These are phyloP conservation scores for Nitzschia inconspicua DNA, from an alignment of 108 stramenopile species.

Conservation along the genomic window DNA sequence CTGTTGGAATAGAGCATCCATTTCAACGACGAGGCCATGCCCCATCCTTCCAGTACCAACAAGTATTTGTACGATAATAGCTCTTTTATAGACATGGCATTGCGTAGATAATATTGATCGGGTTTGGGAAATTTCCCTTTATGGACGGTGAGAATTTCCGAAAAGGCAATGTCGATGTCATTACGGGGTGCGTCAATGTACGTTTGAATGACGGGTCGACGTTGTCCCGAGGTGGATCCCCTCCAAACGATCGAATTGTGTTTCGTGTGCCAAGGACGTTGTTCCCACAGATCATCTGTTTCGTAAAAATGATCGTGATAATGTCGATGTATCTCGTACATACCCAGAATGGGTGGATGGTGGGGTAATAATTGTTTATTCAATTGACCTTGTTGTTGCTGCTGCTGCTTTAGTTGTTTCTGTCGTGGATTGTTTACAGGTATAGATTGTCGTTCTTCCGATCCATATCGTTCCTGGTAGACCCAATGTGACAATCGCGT, in stretches of 20 bases:
- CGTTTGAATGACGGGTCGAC: neutral
- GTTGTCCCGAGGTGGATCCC: neutral
- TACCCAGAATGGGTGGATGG: neutral
- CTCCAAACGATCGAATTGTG: neutral
- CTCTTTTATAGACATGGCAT: neutral
- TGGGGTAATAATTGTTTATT: neutral
- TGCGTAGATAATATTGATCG: neutral
- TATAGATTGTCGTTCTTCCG: too few species aligned
- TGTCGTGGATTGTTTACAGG: too few species aligned
- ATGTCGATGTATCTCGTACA: neutral
- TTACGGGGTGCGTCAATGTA: neutral
- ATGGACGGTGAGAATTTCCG: neutral
- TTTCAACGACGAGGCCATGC: conserved; percentile 48
- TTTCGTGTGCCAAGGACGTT: neutral
- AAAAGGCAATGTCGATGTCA: neutral
- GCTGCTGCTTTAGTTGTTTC: neutral
- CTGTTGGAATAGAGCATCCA: conserved; percentile 36
- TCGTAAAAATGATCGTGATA: neutral
- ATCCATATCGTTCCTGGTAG: neutral
- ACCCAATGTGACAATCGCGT: neutral
- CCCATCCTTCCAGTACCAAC: conserved; percentile 44
- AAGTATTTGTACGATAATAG: neutral
- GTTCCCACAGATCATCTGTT: neutral
- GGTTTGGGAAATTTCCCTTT: neutral
- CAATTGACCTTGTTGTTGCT: neutral